These are phyloP conservation scores for Amphirosellinia nigrospora DNA, from an alignment of 495 filamentous ascomycete species.

Conservation along the genomic window DNA sequence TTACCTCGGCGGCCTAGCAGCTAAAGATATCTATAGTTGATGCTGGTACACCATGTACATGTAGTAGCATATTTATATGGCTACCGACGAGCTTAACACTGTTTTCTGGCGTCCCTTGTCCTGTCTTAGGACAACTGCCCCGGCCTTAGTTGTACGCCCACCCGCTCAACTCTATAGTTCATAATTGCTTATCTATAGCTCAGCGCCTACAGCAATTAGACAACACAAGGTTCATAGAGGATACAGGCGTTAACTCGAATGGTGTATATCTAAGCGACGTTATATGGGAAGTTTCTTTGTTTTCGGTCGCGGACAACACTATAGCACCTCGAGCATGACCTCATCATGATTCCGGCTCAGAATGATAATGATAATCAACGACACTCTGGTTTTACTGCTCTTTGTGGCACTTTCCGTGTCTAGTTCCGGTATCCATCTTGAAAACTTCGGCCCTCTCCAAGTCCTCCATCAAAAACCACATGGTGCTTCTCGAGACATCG, in stretches of 20 bases:
- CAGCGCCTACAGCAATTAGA: background rate
- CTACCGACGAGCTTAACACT: background rate
- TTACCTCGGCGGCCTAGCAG: background rate
- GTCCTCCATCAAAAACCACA: background rate
- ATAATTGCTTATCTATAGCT: background rate
- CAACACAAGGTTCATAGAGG: background rate
- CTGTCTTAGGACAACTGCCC: background rate
- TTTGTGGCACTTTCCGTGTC: background rate
- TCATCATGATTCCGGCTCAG: background rate
- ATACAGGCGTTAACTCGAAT: background rate
- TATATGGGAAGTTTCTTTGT: background rate
- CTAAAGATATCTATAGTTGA: background rate
- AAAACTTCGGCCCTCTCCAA: background rate
- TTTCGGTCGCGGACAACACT: background rate
- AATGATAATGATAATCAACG: constrained; percentile 13
- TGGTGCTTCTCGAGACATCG: background rate
- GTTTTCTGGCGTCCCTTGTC: background rate
- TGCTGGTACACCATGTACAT: background rate
- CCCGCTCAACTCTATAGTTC: background rate
- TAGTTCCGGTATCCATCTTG: background rate
- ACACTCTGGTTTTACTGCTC: background rate
- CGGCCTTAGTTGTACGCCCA: background rate
- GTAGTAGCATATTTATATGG: background rate
- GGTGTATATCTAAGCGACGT: background rate
- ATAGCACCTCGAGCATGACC: background rate